These are phyloP conservation scores for Colletotrichum sublineola DNA, from an alignment of 2,329 filamentous ascomycete genomes.

Conservation along the genomic window DNA sequence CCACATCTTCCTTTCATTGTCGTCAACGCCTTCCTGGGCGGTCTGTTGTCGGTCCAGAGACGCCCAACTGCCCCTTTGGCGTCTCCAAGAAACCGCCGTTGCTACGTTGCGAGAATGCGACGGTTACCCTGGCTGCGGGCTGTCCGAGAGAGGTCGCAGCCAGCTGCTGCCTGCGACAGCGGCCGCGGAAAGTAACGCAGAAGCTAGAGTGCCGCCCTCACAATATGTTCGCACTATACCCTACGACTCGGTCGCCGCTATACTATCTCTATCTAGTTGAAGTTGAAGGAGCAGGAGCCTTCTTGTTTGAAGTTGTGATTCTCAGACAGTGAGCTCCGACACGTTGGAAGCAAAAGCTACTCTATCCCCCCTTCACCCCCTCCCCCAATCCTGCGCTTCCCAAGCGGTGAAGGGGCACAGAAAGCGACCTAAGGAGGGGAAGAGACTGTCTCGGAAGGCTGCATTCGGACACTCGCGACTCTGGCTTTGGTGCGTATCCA, in stretches of 20 bases:
- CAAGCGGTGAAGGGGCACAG: not conserved
- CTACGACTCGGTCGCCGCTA: not conserved
- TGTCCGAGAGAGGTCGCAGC: not conserved
- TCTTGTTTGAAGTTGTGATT: not conserved
- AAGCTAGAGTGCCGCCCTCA: not conserved
- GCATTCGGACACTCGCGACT: conserved; percentile 24
- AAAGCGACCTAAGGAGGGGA: not conserved
- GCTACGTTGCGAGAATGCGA: not conserved
- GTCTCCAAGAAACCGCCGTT: not conserved
- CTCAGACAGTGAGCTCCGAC: conserved; percentile 1
- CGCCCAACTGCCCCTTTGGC: too few relatives aligned
- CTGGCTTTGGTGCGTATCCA: not conserved
- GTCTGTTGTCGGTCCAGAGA: not conserved
- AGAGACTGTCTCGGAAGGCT: conserved; percentile 28
- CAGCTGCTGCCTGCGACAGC: not conserved
- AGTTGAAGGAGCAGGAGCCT: not conserved
- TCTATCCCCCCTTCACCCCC: not conserved
- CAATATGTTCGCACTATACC: not conserved
- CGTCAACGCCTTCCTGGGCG: not conserved
- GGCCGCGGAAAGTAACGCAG: not conserved
- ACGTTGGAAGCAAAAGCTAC: conserved; percentile 5
- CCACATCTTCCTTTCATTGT: not conserved
- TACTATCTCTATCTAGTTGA: not conserved
- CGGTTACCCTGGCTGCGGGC: not conserved
- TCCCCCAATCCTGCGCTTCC: not conserved